These are phyloP conservation scores for Panicum hallii DNA, from an alignment of 202 grass and related monocot genomes.

Conservation along the genomic window DNA sequence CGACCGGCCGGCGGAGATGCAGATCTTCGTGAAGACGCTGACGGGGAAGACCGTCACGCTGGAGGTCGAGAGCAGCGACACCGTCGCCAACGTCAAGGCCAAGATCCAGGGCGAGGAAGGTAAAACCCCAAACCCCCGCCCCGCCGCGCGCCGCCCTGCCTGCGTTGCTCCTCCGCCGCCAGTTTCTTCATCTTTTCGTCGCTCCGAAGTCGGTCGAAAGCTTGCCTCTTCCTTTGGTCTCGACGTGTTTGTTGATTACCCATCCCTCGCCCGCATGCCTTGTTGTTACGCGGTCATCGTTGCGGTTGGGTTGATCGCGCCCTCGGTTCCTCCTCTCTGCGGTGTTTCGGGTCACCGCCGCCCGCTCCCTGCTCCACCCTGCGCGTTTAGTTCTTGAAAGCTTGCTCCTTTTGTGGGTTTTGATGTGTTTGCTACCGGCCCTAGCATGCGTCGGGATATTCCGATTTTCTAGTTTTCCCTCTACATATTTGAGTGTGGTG, in stretches of 20 bases:
- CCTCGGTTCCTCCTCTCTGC: not conserved
- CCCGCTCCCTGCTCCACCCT: too few species aligned
- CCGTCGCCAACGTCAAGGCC: constrained; percentile 77
- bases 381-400: not conserved
- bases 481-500: not conserved
- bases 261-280: too few species aligned
- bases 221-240: not conserved
- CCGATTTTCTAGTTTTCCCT: not conserved
- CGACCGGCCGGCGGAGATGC: constrained; percentile 52
- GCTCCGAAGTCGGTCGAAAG: not conserved
- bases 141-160: not conserved
- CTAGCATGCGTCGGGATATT: not conserved
- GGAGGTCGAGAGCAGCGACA: constrained; percentile 92
- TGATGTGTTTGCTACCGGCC: not conserved
- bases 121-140: not conserved
- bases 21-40: constrained; percentile 91
- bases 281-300: too few species aligned
- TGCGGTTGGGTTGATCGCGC: too few species aligned
- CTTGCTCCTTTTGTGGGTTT: not conserved
- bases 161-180: not conserved
- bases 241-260: not conserved
- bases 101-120: constrained; percentile 86
- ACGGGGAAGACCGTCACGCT: constrained; percentile 91
- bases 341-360: not conserved
- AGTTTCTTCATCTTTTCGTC: not conserved